These are phyloP conservation scores for Cercophora samala DNA, from an alignment of 495 filamentous ascomycete species.

Conservation along the genomic window DNA sequence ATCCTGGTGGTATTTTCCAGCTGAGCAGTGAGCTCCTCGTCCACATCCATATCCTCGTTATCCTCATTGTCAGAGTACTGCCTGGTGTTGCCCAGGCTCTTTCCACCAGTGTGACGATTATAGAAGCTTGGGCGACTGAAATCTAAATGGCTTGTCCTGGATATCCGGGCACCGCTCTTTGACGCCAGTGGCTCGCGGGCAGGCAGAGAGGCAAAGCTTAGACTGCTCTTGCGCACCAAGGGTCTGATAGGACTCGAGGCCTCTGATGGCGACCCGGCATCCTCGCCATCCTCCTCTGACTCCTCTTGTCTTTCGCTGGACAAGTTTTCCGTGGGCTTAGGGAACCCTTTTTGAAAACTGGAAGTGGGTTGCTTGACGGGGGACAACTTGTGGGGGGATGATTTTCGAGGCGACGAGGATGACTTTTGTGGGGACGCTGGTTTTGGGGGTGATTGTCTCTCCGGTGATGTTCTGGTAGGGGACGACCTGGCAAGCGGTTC, in stretches of 20 bases:
- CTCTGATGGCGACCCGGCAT: constrained; percentile 47
- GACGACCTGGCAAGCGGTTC: constrained; percentile 18
- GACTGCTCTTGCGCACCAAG: constrained; percentile 81
- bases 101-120: constrained; percentile 60
- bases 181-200: constrained; percentile 81
- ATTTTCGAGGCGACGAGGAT: constrained; percentile 21
- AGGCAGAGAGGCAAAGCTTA: constrained; percentile 88
- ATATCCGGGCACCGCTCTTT: constrained; percentile 63
- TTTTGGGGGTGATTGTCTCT: constrained; percentile 11
- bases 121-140: constrained; percentile 62
- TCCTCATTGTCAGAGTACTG: constrained; percentile 45
- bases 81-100: constrained; percentile 49
- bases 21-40: constrained; percentile 44
- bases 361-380: constrained; percentile 8
- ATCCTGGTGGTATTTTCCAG: constrained; percentile 38
- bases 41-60: constrained; percentile 57
- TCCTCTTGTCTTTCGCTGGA: constrained; percentile 1
- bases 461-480: constrained; percentile 16
- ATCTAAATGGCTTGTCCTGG: constrained; percentile 77
- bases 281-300: constrained; percentile 22
- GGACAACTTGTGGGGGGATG: constrained; percentile 29
- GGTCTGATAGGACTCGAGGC: constrained; percentile 46
- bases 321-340: constrained; percentile 23
- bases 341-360: constrained; percentile 16
- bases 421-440: constrained; percentile 12